These are phyloP conservation scores for Schizosaccharomyces osmophilus DNA, from an alignment of 805 yeast species.

Conservation along the genomic window DNA sequence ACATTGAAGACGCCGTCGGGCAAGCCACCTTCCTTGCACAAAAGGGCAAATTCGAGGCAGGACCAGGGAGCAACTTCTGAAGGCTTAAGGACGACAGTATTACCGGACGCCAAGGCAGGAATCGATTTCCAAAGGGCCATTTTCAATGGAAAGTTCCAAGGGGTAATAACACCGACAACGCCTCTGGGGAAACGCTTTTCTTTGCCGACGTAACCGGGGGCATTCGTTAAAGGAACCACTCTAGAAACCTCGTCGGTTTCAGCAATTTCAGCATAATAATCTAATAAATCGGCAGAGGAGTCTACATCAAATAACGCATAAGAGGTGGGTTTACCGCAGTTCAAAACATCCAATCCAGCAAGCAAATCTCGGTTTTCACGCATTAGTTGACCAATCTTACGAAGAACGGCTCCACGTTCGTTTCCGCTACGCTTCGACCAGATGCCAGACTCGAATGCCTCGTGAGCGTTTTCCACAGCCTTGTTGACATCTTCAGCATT, in stretches of 20 bases:
- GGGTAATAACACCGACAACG: slow-evolving; percentile 44
- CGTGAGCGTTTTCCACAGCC: not conserved
- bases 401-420: not conserved
- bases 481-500: not conserved
- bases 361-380: not conserved
- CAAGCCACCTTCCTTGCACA: slow-evolving; percentile 41
- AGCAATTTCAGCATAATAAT: not conserved
- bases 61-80: slow-evolving; percentile 60
- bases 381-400: not conserved
- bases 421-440: not conserved
- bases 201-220: not conserved
- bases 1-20: slow-evolving; percentile 59
- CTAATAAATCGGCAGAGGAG: not conserved
- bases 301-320: not conserved
- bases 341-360: not conserved
- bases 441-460: not conserved
- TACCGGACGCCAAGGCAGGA: slow-evolving; percentile 64
- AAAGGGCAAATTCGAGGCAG: slow-evolving; percentile 31
- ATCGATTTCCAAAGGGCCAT: slow-evolving; percentile 41
- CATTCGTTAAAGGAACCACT: not conserved
- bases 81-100: slow-evolving; percentile 44
- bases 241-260: not conserved
- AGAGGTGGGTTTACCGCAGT: not conserved
- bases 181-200: slow-evolving; percentile 9
- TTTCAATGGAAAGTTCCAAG: slow-evolving; percentile 47